Evolutionary conservation across 805 yeast species (phyloP), one percentile per base, ranked within the genome.

Genomic region (Lipomyces sp.): DNA sequence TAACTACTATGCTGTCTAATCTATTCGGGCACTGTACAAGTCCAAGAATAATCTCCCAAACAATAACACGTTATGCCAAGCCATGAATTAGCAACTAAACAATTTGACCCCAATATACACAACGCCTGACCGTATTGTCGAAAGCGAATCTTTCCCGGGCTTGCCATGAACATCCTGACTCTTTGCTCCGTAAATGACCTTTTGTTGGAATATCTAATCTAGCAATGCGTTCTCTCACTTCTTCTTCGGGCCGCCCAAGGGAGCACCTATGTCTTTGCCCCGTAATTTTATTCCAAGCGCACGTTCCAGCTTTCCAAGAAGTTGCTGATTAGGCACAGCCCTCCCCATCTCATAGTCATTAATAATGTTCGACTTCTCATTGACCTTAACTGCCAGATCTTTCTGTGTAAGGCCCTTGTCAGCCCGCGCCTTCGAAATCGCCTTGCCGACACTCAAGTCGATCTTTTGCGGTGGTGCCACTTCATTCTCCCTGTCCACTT

Each of bases 341-440:
- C 96, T 87, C 66, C 97, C 98, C 64, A 96, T 90, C 82, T 95
- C 99, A 80, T 95, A 95, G 77, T 95, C 99, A 80, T 92, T 93
- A 76, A 95, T 87, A 68, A 95, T 90, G 73, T 88, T 92, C 69
- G 98, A 97, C 83, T 95, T 95, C 82, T 95, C 99, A 78, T 93
- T 94, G 76, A 94, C 85, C 78, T 89, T 90, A 64, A 97, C 92
- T 74, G 99, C 99, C 75, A 95, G 85, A 74, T 95, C 99, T 84
- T 95, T 95, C 80, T 95, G 99, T 8, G 98, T 89, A 77, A 93
- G 77, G 75, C 86, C 86, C 84, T 92, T 92, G 66, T 90, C 97
- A 75, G 87, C 88, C 82, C 99, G 88, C 48, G 90, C 97, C 77
- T 87, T 83, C 61, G 87, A 84, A 73, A 95, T 92, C 63, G 94